Evolutionary conservation across 495 filamentous ascomycete species (phyloP), one percentile per base, ranked within the genome.

Genomic region (Pyrenula aspistea): DNA sequence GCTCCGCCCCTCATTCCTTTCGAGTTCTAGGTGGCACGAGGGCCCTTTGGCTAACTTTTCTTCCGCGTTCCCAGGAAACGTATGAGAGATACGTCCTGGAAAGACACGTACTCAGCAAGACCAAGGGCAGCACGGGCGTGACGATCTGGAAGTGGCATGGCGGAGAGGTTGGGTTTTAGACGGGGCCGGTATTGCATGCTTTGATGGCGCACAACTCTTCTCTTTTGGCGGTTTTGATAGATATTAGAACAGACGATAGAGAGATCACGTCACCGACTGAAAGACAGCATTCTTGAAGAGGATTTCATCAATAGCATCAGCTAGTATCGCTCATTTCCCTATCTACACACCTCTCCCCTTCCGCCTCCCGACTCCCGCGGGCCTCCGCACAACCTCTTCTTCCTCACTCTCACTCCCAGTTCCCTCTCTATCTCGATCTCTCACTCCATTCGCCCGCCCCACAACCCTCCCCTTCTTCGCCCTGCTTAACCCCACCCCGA

Each of bases 401-500:
- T 55, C 55, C 3, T 61, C 54, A 22, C 53, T 54, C 25, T 60
- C 59, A 25, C 53, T 56, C 19, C 60, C 59, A 25, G 59, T 59
- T 12, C 55, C 55, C 51, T 53, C 51, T 53, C 51, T 22, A 53
- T 21, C 51, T 19, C n/a, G 12, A 10, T 21, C 51, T 15, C 20
- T 10, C 51, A 10, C 51, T 12, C 51, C 51, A 22, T 23, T 22
- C n/a, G 47, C 53, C 15, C 11, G 11, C 57, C 49, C 53, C 2
- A 61, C 61, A 15, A 57, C 60, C 3, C 68, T 63, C 65, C 80
- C 78, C 65, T 77, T 80, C 12, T 64, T 61, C 58, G 67, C 69
- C 55, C 67, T 72, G 55, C 71, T 67, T 36, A 68, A 70, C 59
- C 76, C 74, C 15, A 66, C 71, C 60, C 72, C 70, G 59, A 75